Conservation (phyloP, 345 rosid genomes). For the Citrus mangshanensis region DNA sequence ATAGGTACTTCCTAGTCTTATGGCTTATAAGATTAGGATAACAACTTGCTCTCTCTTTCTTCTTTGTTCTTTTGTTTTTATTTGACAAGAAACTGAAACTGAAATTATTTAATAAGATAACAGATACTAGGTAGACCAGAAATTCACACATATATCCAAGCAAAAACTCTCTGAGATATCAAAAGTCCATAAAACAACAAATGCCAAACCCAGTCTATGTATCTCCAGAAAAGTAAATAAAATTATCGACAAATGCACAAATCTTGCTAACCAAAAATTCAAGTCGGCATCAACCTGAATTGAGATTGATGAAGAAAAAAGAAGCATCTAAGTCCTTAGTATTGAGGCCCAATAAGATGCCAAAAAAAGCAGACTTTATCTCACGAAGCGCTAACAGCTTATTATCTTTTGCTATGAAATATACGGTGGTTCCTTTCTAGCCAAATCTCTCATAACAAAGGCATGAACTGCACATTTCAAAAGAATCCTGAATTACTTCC, state of each 20-base stretch:
- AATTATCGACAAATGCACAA: neutral
- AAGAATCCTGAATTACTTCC: neutral
- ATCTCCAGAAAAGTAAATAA: neutral
- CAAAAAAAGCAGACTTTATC: neutral
- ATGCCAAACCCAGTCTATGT: neutral
- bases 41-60: neutral
- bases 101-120: no score
- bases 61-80: neutral
- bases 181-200: no score
- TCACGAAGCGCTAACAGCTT: neutral
- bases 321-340: neutral
- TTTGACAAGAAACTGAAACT: neutral
- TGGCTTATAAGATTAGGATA: neutral
- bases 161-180: neutral
- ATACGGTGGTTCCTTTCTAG: neutral
- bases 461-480: neutral
- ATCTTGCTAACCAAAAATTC: neutral
- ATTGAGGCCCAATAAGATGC: neutral
- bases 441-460: neutral
- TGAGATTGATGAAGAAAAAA: neutral
- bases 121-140: neutral
- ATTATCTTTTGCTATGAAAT: neutral
- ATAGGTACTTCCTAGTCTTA: conserved; percentile 17
- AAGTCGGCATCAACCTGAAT: neutral
- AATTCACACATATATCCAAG: neutral